Evolutionary conservation across 352 stramenopile genomes (phyloP), one percentile per base, ranked within the genome.

Genomic region (Globisporangium radiosum): DNA sequence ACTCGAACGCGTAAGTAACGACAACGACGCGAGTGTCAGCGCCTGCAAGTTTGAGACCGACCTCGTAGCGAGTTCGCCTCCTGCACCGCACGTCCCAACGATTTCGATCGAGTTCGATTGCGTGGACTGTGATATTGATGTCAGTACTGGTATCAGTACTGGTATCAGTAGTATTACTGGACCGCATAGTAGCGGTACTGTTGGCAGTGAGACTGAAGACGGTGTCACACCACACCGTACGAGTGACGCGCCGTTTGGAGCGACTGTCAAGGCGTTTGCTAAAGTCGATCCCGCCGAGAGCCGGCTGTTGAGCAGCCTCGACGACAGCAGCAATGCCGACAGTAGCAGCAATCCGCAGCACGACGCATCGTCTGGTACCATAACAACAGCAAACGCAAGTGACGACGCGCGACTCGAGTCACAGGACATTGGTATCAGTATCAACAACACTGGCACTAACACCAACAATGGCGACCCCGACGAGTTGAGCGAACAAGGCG

Each of bases 1-100:
- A 36, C 37, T 66, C 13, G 54, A 56, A 14, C 52, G 56, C 10
- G 17, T 19, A 19, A 19, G 17, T 19, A 19, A 19, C 17, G 17
- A 33, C 15, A 38, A 72, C 1, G 69, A 60, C 7, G 67, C 69
- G 39, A 49, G 57, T 25, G 25, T 25, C 25, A 25, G 25, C 25
- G 25, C 25, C 25, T 25, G 25, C 7, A 92, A 92, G 54, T 81
- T 77, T 47, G 76, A 85, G 52, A 71, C 75, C 0, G 69, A 86
- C 15, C 55, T 80, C 5, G 65, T 66, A n/a, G 75, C 67, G 5
- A 88, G 78, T 37, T 73, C 70, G 5, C 79, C 81, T 1, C 77
- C 81, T 7, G 66, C 71, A 33, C 77, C 81, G 9, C 74, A 81
- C 14, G 57, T 89, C 2, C 75, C 75, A 0, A 68, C 58, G 0